Percentiles rank a stretch among this genome's conserved stretches.
Conservation (phyloP, 495 filamentous ascomycete species). For the Penicillium cosmopolitanum region DNA sequence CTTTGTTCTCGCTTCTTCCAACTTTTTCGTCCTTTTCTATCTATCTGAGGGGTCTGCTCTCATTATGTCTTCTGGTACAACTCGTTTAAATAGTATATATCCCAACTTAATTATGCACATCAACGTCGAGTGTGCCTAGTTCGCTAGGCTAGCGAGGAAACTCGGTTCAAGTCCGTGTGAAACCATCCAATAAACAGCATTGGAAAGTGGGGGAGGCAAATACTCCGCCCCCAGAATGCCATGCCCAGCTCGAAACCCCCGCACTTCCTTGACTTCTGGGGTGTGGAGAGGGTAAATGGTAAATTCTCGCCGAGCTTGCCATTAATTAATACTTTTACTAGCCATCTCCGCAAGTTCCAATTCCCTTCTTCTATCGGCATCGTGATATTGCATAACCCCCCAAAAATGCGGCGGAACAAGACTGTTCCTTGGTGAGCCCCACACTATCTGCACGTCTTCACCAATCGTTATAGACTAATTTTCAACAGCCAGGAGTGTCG, state of each 20-base stretch:
- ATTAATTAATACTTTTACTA: constrained; percentile 1
- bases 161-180: constrained; percentile 1
- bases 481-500: constrained; percentile 25
- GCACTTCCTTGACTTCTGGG: constrained; percentile 8
- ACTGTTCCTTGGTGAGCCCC: constrained; percentile 24
- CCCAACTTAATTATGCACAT: background rate
- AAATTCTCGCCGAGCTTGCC: constrained; percentile 19
- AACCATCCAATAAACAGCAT: background rate
- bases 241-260: constrained; percentile 21
- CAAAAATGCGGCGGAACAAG: constrained; percentile 23
- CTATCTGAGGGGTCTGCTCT: background rate
- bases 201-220: background rate
- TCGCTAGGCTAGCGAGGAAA: background rate
- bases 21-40: too few relatives aligned
- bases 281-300: constrained; percentile 19
- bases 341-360: background rate
- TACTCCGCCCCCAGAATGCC: constrained; percentile 5
- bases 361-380: constrained; percentile 1
- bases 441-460: background rate
- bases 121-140: background rate
- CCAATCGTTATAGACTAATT: constrained; percentile 13
- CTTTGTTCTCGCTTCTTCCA: too few relatives aligned
- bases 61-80: background rate
- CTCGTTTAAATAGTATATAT: background rate
- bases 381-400: background rate